phyloP scores from a whole-genome alignment of 345 rosid genomes.

The Euphorbia pulcherrima region DNA sequence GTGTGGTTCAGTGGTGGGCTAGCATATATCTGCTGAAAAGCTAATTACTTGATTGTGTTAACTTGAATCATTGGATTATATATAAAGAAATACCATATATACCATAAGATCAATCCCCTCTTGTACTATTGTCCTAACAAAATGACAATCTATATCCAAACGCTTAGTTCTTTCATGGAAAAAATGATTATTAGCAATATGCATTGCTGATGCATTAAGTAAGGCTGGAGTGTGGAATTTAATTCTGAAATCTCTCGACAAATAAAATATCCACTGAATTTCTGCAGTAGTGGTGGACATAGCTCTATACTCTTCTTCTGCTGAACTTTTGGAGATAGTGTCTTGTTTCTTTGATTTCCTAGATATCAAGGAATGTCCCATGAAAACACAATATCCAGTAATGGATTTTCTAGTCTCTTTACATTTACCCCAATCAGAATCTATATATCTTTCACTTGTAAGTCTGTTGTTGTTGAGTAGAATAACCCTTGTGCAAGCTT shows the following conservation, averaged over 20 bases:
- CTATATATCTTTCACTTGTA: background rate
- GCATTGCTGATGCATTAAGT: background rate
- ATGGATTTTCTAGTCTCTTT: background rate
- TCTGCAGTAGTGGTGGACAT: background rate
- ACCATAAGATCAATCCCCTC: background rate
- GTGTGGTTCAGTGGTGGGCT: too few relatives aligned
- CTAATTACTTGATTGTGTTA: too few relatives aligned
- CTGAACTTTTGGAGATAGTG: background rate
- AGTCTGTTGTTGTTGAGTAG: background rate
- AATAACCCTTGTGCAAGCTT: background rate
- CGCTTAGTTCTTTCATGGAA: background rate
- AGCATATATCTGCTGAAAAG: too few relatives aligned
- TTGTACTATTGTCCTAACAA: background rate
- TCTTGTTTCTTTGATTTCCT: background rate
- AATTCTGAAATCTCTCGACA: background rate
- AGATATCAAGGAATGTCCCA: background rate
- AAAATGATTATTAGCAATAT: background rate
- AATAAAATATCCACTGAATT: background rate
- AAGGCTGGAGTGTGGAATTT: background rate
- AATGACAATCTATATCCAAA: too few relatives aligned
- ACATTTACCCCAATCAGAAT: background rate
- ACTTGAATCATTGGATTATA: too few relatives aligned
- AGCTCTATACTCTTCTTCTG: too few relatives aligned
- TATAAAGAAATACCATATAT: too few relatives aligned
- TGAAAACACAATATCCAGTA: background rate